These are phyloP conservation scores for Lyophyllum shimeji DNA, from an alignment of 768 basidiomycete species.

Conservation along the genomic window DNA sequence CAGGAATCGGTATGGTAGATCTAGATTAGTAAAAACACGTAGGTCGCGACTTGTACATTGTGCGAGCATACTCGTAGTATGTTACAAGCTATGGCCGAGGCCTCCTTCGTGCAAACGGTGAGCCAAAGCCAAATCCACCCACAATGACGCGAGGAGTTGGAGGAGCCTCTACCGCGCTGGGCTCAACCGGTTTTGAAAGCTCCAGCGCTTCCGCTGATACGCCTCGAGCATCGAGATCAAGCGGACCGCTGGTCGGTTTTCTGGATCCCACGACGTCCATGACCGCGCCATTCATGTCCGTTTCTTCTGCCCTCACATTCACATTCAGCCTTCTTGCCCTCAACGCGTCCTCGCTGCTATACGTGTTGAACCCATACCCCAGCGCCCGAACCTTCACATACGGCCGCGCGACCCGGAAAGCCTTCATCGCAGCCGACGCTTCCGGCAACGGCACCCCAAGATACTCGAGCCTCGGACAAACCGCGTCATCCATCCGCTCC, in stretches of 20 bases:
- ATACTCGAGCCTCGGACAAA: slow-evolving; percentile 3
- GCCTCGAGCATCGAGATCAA: background rate
- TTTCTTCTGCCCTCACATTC: no score
- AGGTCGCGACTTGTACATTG: no score
- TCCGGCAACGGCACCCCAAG: background rate
- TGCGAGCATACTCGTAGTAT: no score
- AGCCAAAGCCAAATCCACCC: background rate
- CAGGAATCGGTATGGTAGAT: no score
- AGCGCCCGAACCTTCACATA: background rate
- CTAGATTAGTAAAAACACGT: no score
- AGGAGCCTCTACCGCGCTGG: background rate
- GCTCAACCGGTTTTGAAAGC: background rate
- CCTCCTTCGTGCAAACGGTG: background rate
- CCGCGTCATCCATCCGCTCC: background rate
- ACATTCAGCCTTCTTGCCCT: slow-evolving; percentile 1
- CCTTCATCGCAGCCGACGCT: background rate
- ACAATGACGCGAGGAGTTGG: background rate
- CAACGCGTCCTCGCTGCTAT: slow-evolving; percentile 1
- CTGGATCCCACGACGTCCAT: background rate
- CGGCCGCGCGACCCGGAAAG: background rate
- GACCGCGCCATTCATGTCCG: no score
- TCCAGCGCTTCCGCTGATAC: background rate
- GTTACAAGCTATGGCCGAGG: no score
- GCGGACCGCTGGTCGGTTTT: no score
- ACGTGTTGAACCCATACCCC: background rate